Evolutionary conservation across 2,329 filamentous ascomycete genomes (phyloP).

Genomic region (Fusarium marasasianum): DNA sequence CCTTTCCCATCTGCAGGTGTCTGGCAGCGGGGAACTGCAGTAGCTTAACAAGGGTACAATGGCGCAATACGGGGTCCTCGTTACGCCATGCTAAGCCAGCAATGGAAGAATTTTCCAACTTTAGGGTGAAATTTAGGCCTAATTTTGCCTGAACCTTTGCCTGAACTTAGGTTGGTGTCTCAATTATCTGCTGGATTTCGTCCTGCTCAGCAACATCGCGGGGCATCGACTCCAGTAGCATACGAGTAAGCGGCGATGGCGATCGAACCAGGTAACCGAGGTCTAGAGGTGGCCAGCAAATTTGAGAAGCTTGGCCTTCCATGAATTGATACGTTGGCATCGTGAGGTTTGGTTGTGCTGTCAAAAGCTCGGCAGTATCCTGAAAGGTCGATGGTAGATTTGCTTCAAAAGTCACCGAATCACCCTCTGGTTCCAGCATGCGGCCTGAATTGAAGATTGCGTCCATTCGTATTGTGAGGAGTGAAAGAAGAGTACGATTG

Average conservation of each 20-base stretch:
- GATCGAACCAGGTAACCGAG: slow-evolving; percentile 40
- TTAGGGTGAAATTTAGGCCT: background rate
- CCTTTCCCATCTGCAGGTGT: background rate
- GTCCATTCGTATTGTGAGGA: slow-evolving; percentile 46
- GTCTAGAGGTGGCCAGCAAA: slow-evolving; percentile 41
- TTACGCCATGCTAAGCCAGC: slow-evolving; percentile 26
- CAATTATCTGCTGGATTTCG: slow-evolving; percentile 8
- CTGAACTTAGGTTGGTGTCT: background rate
- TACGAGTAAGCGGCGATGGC: slow-evolving; percentile 41
- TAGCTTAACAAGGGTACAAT: slow-evolving; percentile 16
- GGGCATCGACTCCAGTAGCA: slow-evolving; percentile 40
- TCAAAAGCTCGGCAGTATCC: slow-evolving; percentile 22
- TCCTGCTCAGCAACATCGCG: slow-evolving; percentile 32
- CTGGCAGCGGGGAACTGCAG: background rate
- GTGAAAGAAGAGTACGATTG: slow-evolving; percentile 51
- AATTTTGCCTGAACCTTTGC: background rate
- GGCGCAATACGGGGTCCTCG: slow-evolving; percentile 21
- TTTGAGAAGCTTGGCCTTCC: slow-evolving; percentile 40
- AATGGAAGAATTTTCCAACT: background rate
- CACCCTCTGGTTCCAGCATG: slow-evolving; percentile 15
- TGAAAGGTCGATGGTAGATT: slow-evolving; percentile 24
- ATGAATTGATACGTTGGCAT: slow-evolving; percentile 43
- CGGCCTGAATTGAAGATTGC: slow-evolving; percentile 32
- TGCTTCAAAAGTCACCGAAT: slow-evolving; percentile 17
- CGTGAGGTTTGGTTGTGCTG: slow-evolving; percentile 26